Evolutionary conservation across 345 rosid genomes (phyloP).

Genomic region (Fremontodendron californicum): DNA sequence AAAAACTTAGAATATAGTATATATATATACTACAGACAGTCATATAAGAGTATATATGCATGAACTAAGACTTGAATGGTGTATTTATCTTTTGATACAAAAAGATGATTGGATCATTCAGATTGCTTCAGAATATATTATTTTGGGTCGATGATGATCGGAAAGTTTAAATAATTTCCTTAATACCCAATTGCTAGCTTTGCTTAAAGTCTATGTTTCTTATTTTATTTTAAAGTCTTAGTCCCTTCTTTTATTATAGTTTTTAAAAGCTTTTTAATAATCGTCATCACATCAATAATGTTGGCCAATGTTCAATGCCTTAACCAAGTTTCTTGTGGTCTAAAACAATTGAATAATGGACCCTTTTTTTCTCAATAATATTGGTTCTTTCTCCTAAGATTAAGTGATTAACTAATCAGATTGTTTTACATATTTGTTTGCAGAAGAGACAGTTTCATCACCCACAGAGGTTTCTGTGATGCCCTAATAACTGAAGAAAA

Average conservation of each 20-base stretch:
- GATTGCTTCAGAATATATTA: background rate
- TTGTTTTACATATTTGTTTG: slow-evolving; percentile 11
- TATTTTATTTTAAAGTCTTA: slow-evolving; percentile 1
- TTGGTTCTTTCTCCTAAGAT: slow-evolving; percentile 1
- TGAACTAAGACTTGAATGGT: background rate
- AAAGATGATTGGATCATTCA: slow-evolving; percentile 1
- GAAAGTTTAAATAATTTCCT: background rate
- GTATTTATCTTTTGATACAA: background rate
- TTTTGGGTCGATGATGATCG: background rate
- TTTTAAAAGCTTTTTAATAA: slow-evolving; percentile 2
- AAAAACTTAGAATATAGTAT: background rate
- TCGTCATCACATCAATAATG: slow-evolving; percentile 9
- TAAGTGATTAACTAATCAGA: slow-evolving; percentile 21
- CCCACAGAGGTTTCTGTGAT: slow-evolving; percentile 75
- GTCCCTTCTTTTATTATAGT: slow-evolving; percentile 1
- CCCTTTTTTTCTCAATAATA: background rate
- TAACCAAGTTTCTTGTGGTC: background rate
- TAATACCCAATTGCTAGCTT: background rate
- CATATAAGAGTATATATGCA: background rate
- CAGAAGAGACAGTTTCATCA: slow-evolving; percentile 67
- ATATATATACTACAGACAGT: background rate
- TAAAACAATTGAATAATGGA: background rate
- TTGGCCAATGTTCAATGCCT: too few species aligned
- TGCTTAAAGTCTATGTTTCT: slow-evolving; percentile 17
- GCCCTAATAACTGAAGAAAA: slow-evolving; percentile 60